Base-by-base conservation (phyloP, 129 eudicot genomes). In the Pulicaria dysenterica region DNA sequence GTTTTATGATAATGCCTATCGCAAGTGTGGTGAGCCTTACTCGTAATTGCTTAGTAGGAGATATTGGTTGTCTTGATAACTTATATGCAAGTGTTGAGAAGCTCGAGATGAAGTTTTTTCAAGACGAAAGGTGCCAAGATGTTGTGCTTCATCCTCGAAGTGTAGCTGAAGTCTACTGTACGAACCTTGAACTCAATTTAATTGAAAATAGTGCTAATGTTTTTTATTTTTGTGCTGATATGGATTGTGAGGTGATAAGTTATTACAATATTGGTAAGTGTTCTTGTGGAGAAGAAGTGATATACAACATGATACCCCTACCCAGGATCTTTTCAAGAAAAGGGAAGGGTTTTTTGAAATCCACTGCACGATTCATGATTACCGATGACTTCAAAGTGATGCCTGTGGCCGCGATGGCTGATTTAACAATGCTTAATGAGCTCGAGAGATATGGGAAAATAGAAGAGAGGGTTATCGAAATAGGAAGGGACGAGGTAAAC, bases 1-100 rank as follows among this genome's bases (percentile, higher is more conserved):
- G 78, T 63, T 76, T 77, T 38, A 56, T 81, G 70, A 47, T 67
- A 2, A 38, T 81, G 58, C 85, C 85, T 17, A 72, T 81, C 5
- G 82, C 82, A 71, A 65, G 75, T 7, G 58, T 65, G 2, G 44
- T 58, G 7, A 34, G 55, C 8, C 57, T 47, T 13, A 46, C 76
- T 14, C 71, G 64, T 51, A 6, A 42, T 38, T 57, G 65, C 54
- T 19, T 43, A 42, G 13, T 36, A 39, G 63, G 64, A 31, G 58
- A 37, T n/a, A 66, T 81, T 43, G 78, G 82, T 39, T 72, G 82
- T 44, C 16, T 71, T 44, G 43, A 50, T 64, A 77, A 81, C 58
- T 12, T 81, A 13, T 77, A 66, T 66, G 39, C 7, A 17, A 81
- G 79, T 49, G 38, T 71, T 38, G 61, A 43, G 51, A 42, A 47